phyloP scores from a whole-genome alignment of 345 rosid genomes.

The Camelina hispida region DNA sequence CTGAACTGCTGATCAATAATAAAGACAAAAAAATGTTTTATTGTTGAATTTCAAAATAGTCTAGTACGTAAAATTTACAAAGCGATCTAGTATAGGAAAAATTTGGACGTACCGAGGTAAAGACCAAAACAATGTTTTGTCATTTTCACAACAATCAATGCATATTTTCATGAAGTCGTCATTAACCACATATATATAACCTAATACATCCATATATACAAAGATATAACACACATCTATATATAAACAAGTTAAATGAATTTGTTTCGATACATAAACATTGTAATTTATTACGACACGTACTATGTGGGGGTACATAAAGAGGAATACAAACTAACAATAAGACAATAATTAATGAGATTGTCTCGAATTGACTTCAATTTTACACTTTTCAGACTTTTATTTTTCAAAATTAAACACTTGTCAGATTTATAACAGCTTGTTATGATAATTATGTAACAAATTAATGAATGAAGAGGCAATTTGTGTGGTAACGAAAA shows the following conservation, averaged over 20 bases:
- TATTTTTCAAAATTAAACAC: no score
- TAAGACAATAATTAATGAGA: conserved; percentile 10
- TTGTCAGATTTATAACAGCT: no score
- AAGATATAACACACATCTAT: not conserved
- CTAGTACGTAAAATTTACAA: conserved; percentile 14
- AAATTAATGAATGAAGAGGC: no score
- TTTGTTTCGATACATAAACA: no score
- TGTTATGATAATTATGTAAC: no score
- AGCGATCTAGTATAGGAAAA: conserved; percentile 16
- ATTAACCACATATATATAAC: conserved; percentile 12
- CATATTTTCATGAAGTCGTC: conserved; percentile 24
- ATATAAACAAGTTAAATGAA: not conserved
- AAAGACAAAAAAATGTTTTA: not conserved
- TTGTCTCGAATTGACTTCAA: conserved; percentile 4
- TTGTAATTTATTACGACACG: no score
- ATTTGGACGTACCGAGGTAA: conserved; percentile 31
- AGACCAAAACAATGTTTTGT: conserved; percentile 38
- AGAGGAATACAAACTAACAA: conserved; percentile 1
- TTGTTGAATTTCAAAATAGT: conserved; percentile 9
- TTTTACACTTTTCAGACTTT: no score
- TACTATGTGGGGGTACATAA: no score
- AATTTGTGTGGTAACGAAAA: no score
- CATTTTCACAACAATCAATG: conserved; percentile 39
- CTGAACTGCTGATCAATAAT: not conserved
- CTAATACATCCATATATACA: conserved; percentile 7